Base-by-base conservation (phyloP, 1,139 yeast species). In the Torulaspora globosa region DNA sequence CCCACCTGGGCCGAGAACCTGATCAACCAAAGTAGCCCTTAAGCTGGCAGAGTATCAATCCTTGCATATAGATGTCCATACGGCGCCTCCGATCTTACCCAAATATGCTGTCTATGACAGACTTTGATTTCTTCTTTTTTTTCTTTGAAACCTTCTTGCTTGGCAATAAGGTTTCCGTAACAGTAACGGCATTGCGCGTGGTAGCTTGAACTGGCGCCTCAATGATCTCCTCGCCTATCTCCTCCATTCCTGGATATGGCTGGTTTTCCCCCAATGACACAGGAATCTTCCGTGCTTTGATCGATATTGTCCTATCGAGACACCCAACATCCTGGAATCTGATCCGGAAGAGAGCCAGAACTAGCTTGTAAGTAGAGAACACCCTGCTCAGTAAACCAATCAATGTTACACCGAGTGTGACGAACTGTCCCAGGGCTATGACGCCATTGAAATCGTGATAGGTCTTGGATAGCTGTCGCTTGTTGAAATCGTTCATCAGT, bases 1-100 rank as follows among this genome's bases (percentile, higher is more conserved):
- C 98, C 97, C 21, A 83, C 82, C 26, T 88, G 94, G 92, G 96
- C 96, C 1, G 70, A 74, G 19, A 49, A 34, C 11, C 31, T 53
- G 12, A 46, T 57, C 8, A 56, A 58, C 43, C 34, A 39, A 36
- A 38, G 24, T 26, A 35, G 34, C 23, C 36, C 12, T 30, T 24
- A 34, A 36, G 35, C 3, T n/a, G 28, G 24, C 10, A 43, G 23
- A 21, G 23, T 21, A 21, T 21, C 41, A 31, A 37, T 33, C 44
- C 28, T 32, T 33, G 15, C 23, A 26, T 16, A 44, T 31, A 31
- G 34, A 30, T 3, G 18, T 30, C 33, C 7, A 35, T 40, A 16
- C 18, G 16, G 33, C 12, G 33, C 23, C 24, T 11, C 37, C 14
- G 46, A 23, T 27, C 32, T 49, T 46, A 68, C 3, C 81, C 82